Base-by-base conservation (phyloP, 257 asterid genomes). In the Gentiana macrophylla region DNA sequence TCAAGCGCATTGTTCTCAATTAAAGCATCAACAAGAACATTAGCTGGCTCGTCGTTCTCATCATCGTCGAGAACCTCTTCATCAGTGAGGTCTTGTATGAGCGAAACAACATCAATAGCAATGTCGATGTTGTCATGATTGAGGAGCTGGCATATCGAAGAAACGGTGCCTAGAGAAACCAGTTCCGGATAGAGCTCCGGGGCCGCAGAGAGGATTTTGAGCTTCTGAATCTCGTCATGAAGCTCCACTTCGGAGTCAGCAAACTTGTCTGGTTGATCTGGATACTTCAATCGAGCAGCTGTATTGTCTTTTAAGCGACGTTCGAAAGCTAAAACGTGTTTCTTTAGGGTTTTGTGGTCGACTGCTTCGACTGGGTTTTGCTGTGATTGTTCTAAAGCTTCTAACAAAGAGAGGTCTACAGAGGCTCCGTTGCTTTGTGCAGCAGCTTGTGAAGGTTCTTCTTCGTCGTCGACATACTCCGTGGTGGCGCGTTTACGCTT, bases 141-240 rank as follows among this genome's bases (percentile, higher is more conserved):
- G 64, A 91, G 87, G 5, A 91, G 79, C 37, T 83, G 84, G 43
- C 83, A 66, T 60, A 91, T 74, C 4, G 98, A 91, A 60, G 86
- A 73, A 8, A 91, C 80, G 6, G 95, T 81, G 48, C 94, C 94
- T 34, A 91, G 79, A 36, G 70, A 71, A 44, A 91, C 95, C 33
- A 91, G 90, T 55, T 91, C 95, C 34, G 96, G 92, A 74, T 91
- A 91, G 32, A 87, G 89, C 61, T 91, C 96, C 15, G 98, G 98
- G 24, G 86, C 97, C 12, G 87, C 97, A 1, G 98, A 92, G 51
- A 91, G 82, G 64, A 91, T 68, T 59, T 85, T 87, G 59, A 91
- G 97, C 79, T 85, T 88, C 69, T 84, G 84, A 66, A 91, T 82
- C 81, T 91, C 97, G 6, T 87, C 97, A 75, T 91, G 98, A 50